Evolutionary conservation across 768 basidiomycete genomes (phyloP), one percentile per base, ranked within the genome.

Genomic region (Collybiopsis luxurians): DNA sequence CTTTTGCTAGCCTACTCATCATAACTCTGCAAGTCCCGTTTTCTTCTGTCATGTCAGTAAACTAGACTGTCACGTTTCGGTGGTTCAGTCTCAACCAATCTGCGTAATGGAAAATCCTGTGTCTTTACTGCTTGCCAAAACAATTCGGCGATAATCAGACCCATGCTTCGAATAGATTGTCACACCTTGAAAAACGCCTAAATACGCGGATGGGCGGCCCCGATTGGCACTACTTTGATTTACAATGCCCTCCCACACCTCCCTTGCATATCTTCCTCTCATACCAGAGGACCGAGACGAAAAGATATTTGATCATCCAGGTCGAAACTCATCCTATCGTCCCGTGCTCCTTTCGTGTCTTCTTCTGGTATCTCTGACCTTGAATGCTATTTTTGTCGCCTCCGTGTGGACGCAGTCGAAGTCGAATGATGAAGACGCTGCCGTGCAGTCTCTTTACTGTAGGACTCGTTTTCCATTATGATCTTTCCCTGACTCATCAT

Each of bases 371-470:
- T 54, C 42, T 12, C 3, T 44, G 19, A 27, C 27, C 19, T 19
- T 44, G n/a, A 48, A 55, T 17, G 4, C 47, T 31, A 30, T 38
- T 21, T 21, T 47, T 13, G 10, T 39, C 4, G 26, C 36, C 13
- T 11, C 24, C 21, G 5, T 24, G 24, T 23, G n/a, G 12, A 13
- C 36, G 50, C 40, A 17, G 15, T 6, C 40, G n/a, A 51, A 9
- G n/a, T 9, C 23, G 27, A 23, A 30, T n/a, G 36, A 2, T 21
- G n/a, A 15, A 27, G 15, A 27, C 9, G 1, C 36, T 12, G 4
- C 48, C 30, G 28, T 42, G 19, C 34, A 52, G 30, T 26, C 27
- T 51, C 47, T 57, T 30, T 57, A 57, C 56, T 57, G 56, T 57
- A 44, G 30, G 24, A 10, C 5, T 21, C 12, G n/a, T 31, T 24